Evolutionary conservation across 148 eudicot species (phyloP).

Genomic region (Diospyros kaki): DNA sequence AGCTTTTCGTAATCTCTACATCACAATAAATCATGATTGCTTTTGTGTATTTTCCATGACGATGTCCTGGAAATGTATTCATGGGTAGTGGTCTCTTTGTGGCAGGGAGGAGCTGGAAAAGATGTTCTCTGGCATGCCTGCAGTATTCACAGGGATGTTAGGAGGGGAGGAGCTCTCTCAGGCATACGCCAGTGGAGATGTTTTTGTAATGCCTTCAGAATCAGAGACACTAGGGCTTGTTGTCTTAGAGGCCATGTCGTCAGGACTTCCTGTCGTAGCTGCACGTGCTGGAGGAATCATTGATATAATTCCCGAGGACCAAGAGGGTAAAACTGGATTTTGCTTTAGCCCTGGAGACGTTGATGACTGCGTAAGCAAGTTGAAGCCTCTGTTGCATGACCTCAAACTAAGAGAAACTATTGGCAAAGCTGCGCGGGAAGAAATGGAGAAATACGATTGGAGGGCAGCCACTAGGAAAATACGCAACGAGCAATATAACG

Average conservation of each 20-base stretch:
- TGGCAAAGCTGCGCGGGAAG: constrained; percentile 74
- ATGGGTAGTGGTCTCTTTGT: not conserved
- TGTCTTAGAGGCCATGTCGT: constrained; percentile 94
- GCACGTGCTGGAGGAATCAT: constrained; percentile 93
- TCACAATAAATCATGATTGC: no score
- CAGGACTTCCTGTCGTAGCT: constrained; percentile 84
- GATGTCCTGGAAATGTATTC: not conserved
- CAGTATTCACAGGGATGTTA: constrained; percentile 86
- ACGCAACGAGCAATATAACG: constrained; percentile 73
- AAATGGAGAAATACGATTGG: constrained; percentile 96
- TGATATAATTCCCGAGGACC: constrained; percentile 74
- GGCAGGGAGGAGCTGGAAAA: constrained; percentile 66
- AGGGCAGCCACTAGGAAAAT: constrained; percentile 70
- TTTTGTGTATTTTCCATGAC: not conserved
- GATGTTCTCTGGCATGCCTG: constrained; percentile 79
- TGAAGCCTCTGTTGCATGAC: constrained; percentile 59
- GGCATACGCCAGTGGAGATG: constrained; percentile 91
- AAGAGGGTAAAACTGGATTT: constrained; percentile 72
- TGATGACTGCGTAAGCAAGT: constrained; percentile 66
- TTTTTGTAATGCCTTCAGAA: constrained; percentile 92
- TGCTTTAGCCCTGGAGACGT: constrained; percentile 70
- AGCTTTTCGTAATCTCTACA: no score
- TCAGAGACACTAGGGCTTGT: constrained; percentile 90
- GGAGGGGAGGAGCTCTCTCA: constrained; percentile 90
- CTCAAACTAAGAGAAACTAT: constrained; percentile 46